Conservation (phyloP, 805 yeast species). For the Kuraishia floccosa region DNA sequence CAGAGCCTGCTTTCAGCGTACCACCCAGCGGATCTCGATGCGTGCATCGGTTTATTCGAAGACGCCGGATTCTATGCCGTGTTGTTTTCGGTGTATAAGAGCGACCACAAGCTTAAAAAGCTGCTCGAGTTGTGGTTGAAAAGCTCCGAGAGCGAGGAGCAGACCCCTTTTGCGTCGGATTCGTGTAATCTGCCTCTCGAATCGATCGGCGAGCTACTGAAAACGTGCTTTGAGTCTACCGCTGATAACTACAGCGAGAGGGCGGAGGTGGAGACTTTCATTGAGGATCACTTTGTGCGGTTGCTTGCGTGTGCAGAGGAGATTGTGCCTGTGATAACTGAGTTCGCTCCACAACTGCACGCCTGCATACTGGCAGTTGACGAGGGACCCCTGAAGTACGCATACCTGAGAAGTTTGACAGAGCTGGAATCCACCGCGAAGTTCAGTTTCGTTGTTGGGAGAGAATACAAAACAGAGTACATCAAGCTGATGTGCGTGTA, state of each 20-base stretch:
- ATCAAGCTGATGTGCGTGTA: slow-evolving; percentile 14
- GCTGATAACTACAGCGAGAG: slow-evolving; percentile 7
- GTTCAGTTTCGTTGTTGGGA: slow-evolving; percentile 3
- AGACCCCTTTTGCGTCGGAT: no score
- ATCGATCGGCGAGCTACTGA: slow-evolving; percentile 15
- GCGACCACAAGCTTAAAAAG: slow-evolving; percentile 39
- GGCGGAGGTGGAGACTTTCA: slow-evolving; percentile 12
- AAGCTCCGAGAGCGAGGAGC: slow-evolving; percentile 7
- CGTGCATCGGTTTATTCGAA: slow-evolving; percentile 37
- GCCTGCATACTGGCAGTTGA: slow-evolving; percentile 19
- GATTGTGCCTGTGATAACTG: slow-evolving; percentile 24
- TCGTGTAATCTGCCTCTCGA: no score
- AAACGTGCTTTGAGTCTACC: slow-evolving; percentile 11
- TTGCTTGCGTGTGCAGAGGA: slow-evolving; percentile 19
- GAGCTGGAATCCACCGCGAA: slow-evolving; percentile 8
- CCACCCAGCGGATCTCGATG: slow-evolving; percentile 42
- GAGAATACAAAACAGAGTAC: slow-evolving; percentile 11
- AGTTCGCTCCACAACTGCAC: slow-evolving; percentile 27
- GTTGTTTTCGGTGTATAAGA: slow-evolving; percentile 41
- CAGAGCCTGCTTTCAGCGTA: slow-evolving; percentile 60
- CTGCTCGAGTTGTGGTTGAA: slow-evolving; percentile 43
- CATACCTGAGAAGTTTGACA: slow-evolving; percentile 22
- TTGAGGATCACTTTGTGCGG: slow-evolving; percentile 15
- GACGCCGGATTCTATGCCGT: slow-evolving; percentile 48
- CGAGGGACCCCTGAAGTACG: slow-evolving; percentile 13